Conservation (phyloP, 768 basidiomycete species). For the Plicaturopsis crispa region DNA sequence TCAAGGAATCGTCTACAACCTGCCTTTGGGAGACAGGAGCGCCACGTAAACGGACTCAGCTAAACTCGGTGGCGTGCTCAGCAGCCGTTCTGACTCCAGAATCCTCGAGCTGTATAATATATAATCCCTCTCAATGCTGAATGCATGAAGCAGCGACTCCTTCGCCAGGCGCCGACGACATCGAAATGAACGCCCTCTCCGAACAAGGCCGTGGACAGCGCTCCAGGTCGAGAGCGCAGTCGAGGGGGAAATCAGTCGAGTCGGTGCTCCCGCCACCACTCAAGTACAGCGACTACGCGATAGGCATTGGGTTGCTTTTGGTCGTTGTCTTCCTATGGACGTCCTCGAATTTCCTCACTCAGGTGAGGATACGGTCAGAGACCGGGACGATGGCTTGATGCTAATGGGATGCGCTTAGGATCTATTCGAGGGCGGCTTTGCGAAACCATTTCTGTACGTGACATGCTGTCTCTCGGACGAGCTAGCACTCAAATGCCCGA, state of each 20-base stretch:
- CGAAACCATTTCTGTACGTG: slow-evolving; percentile 77
- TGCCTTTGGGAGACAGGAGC: too few species aligned
- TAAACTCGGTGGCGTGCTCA: too few species aligned
- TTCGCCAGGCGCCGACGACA: background rate
- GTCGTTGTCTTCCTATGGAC: slow-evolving; percentile 87
- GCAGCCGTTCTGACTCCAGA: too few species aligned
- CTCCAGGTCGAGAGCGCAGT: slow-evolving; percentile 11
- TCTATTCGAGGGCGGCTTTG: slow-evolving; percentile 59
- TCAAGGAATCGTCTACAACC: too few species aligned
- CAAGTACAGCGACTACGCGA: slow-evolving; percentile 28
- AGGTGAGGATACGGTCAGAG: slow-evolving; percentile 43
- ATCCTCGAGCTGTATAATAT: too few species aligned
- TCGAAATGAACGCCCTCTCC: background rate
- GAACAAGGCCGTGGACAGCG: slow-evolving; percentile 12
- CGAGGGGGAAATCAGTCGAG: too few species aligned
- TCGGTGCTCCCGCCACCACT: slow-evolving; percentile 3
- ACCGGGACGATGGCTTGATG: background rate
- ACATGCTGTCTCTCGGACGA: slow-evolving; percentile 1
- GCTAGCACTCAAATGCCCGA: slow-evolving; percentile 4
- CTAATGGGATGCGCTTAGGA: slow-evolving; percentile 16
- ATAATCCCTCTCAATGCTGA: background rate
- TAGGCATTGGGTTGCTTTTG: slow-evolving; percentile 65
- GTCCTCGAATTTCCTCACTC: slow-evolving; percentile 77
- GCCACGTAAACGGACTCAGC: too few species aligned
- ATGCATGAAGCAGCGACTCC: too few species aligned